phyloP scores from a whole-genome alignment of 768 basidiomycete genomes.

The Galerina marginata region DNA sequence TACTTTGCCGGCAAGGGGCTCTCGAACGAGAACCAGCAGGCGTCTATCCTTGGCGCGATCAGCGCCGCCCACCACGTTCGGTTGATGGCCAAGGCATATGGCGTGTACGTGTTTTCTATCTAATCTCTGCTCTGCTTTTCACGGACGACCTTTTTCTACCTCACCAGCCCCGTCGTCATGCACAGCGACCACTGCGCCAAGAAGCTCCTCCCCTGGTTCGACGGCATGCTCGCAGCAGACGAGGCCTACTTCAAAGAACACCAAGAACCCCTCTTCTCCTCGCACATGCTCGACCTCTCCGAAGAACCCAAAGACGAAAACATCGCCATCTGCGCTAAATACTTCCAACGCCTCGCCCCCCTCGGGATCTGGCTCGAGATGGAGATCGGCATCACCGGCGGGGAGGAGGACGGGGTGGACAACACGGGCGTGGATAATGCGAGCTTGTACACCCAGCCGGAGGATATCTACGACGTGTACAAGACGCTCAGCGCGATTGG shows the following conservation, averaged over 20 bases:
- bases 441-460: conserved; percentile 95
- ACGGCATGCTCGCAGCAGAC: conserved; percentile 97
- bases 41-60: conserved; percentile 90
- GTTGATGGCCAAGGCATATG: conserved; percentile 86
- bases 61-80: conserved; percentile 94
- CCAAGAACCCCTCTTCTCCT: conserved; percentile 88
- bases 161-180: conserved; percentile 85
- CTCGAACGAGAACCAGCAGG: conserved; percentile 93
- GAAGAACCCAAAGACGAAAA: conserved; percentile 93
- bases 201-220: conserved; percentile 98
- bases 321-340: conserved; percentile 90
- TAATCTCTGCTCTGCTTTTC: too few species aligned
- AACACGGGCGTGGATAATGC: conserved; percentile 96
- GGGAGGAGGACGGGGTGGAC: conserved; percentile 99
- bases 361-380: conserved; percentile 98
- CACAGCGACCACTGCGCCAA: conserved; percentile 99
- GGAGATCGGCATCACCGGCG: conserved; percentile 99
- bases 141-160: conserved; percentile 1
- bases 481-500: conserved; percentile 80
- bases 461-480: conserved; percentile 94
- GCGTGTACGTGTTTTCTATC: conserved; percentile 67
- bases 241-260: conserved; percentile 92
- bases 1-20: conserved; percentile 98
- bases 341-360: conserved; percentile 94
- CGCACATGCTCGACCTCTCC: conserved; percentile 99